Base-by-base conservation (phyloP, 2,329 filamentous ascomycete species). In the Xylariaceae sp. region DNA sequence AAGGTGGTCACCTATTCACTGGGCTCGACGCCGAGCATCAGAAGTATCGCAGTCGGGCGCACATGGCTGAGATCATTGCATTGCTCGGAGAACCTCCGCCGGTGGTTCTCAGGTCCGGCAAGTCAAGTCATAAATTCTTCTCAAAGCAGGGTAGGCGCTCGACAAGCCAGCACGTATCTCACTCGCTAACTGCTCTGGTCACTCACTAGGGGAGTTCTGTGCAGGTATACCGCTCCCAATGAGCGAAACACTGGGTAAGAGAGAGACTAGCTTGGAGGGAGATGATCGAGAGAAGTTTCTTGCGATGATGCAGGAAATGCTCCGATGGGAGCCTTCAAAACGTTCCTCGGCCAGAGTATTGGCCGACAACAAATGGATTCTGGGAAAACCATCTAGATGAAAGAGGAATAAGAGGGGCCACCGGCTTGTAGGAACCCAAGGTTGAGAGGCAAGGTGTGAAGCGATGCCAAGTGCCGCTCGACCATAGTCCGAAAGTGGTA, bases 31-130 rank as follows among this genome's bases (percentile, higher is more conserved):
- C 58, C 1, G 56, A 63, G 41, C 37, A 46, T 25, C 30, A 61
- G 10, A 51, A 19, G 0, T 70, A 70, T 29, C 48, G 59, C 8
- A 64, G 60, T 33, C 55, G 63, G 33, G 63, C 63, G 0, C 67
- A 68, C 44, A 60, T 72, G 14, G 64, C 66, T 1, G 64, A 72
- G 37, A 68, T 72, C 2, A 59, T 67, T 11, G 52, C 42, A 5
- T 45, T 72, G 3, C 59, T 72, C 26, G 67, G 67, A 0, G 54
- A 52, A 1, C 65, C 65, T 2, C 62, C 65, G 2, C 33, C 43
- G 2, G 43, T 39, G 3, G 47, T 68, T 4, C 49, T 65, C 45
- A 34, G 43, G 0, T 47, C 31, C 9, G 60, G 59, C 2, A 43
- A 47, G 5, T 35, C 45, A 6, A 60, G 35, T 1, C 23, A 42